phyloP scores from a whole-genome alignment of 2,329 filamentous ascomycete species.

The Neonectria faginata region DNA sequence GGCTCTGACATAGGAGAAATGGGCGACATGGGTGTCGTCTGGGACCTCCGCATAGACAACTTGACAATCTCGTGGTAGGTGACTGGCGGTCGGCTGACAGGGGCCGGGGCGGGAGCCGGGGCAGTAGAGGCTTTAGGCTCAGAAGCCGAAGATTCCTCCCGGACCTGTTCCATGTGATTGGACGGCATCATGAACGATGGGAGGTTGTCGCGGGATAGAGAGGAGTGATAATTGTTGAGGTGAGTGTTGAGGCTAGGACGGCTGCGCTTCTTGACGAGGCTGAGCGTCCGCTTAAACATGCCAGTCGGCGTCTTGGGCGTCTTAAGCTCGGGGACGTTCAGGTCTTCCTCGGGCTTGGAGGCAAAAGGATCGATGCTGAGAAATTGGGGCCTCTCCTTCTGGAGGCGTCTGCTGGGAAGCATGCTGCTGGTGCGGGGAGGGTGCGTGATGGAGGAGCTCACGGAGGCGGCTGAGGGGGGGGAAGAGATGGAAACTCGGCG shows the following conservation, averaged over 20 bases:
- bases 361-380: constrained; percentile 67
- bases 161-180: constrained; percentile 51
- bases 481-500: constrained; percentile 51
- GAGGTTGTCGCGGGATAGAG: constrained; percentile 51
- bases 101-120: constrained; percentile 38
- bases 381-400: constrained; percentile 59
- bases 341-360: constrained; percentile 45
- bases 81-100: constrained; percentile 47
- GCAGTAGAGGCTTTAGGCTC: constrained; percentile 37
- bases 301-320: constrained; percentile 55
- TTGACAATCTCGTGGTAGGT: constrained; percentile 63
- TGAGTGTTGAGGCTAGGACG: constrained; percentile 58
- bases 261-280: constrained; percentile 67
- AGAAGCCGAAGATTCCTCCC: constrained; percentile 44
- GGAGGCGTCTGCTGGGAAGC: constrained; percentile 49
- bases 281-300: constrained; percentile 66
- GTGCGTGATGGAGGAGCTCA: constrained; percentile 45
- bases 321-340: constrained; percentile 36
- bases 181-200: constrained; percentile 39
- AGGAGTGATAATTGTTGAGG: constrained; percentile 50
- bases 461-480: constrained; percentile 45
- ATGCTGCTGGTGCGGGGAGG: constrained; percentile 60
- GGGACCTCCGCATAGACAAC: constrained; percentile 55
- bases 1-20: constrained; percentile 46
- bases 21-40: constrained; percentile 44